Evolutionary conservation across 345 rosid species (phyloP).

Genomic region (Camelina hispida): DNA sequence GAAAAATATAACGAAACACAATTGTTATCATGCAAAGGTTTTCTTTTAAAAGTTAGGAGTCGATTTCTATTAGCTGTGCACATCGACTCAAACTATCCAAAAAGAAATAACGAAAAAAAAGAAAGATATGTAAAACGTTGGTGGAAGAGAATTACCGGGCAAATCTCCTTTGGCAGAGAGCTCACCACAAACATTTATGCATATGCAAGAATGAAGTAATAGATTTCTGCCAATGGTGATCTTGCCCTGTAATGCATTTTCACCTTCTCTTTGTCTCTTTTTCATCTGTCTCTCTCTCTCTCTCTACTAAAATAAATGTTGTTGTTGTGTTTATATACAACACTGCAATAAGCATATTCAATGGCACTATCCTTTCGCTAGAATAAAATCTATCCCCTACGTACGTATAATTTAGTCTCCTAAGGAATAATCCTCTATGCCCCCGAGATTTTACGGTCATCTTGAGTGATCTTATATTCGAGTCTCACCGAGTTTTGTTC

Average conservation of each 20-base stretch:
- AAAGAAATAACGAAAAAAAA: neutral
- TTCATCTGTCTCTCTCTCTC: constrained; percentile 6
- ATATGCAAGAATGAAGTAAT: constrained; percentile 30
- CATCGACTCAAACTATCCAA: neutral
- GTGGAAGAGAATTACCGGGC: constrained; percentile 30
- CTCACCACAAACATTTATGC: constrained; percentile 19
- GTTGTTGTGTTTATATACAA: constrained; percentile 29
- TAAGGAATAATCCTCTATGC: constrained; percentile 37
- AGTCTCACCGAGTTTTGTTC: constrained; percentile 9
- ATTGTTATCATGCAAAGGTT: neutral
- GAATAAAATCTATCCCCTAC: constrained; percentile 28
- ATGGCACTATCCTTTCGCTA: constrained; percentile 34
- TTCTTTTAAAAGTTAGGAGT: neutral
- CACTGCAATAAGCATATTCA: constrained; percentile 37
- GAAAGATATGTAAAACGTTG: neutral
- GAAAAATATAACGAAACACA: constrained; percentile 7
- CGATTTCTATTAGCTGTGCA: neutral
- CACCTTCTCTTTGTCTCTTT: constrained; percentile 23
- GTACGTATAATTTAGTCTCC: constrained; percentile 20
- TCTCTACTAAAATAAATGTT: neutral
- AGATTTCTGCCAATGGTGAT: constrained; percentile 32
- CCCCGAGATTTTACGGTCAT: constrained; percentile 7
- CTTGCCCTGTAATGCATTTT: constrained; percentile 38
- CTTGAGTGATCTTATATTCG: constrained; percentile 24
- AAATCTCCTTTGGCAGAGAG: constrained; percentile 39